Conservation (phyloP, 75 land plant genomes). For the Selaginella moellendorffii region DNA sequence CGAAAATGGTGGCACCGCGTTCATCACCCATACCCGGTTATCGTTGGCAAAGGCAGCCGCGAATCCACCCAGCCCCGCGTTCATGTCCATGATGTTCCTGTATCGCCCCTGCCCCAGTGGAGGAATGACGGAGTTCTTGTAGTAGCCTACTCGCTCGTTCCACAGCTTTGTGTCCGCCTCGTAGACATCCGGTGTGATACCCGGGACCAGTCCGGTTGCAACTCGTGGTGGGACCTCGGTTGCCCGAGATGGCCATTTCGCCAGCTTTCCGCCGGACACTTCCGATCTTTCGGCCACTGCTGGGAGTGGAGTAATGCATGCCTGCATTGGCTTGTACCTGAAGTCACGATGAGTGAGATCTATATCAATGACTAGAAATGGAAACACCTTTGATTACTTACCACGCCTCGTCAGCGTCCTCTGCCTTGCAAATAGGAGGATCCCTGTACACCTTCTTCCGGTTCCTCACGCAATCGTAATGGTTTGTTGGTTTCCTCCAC, state of each 20-base stretch:
- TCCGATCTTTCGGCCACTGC: constrained; percentile 31
- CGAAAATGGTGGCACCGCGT: constrained; percentile 65
- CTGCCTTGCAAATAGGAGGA: constrained; percentile 35
- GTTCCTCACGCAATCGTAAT: constrained; percentile 35
- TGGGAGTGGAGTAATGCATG: constrained; percentile 62
- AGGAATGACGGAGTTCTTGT: constrained; percentile 38
- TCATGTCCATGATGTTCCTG: constrained; percentile 86
- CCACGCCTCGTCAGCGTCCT: constrained; percentile 64
- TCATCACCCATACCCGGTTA: constrained; percentile 68
- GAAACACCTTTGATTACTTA: constrained; percentile 14
- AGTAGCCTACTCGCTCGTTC: constrained; percentile 59
- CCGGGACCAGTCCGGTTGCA: constrained; percentile 48
- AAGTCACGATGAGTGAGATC: neutral
- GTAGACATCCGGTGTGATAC: constrained; percentile 45
- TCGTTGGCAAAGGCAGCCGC: constrained; percentile 62
- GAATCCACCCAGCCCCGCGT: constrained; percentile 87
- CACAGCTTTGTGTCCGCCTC: constrained; percentile 46
- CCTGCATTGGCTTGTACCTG: constrained; percentile 81
- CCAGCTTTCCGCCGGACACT: constrained; percentile 46
- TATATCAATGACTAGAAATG: neutral
- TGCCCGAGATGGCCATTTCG: constrained; percentile 60
- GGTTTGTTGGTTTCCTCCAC: constrained; percentile 70
- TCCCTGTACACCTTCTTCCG: constrained; percentile 22
- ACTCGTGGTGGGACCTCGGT: constrained; percentile 69
- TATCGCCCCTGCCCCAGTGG: constrained; percentile 59